Evolutionary conservation across 805 yeast species (phyloP).

Genomic region (Candida lessepsii): DNA sequence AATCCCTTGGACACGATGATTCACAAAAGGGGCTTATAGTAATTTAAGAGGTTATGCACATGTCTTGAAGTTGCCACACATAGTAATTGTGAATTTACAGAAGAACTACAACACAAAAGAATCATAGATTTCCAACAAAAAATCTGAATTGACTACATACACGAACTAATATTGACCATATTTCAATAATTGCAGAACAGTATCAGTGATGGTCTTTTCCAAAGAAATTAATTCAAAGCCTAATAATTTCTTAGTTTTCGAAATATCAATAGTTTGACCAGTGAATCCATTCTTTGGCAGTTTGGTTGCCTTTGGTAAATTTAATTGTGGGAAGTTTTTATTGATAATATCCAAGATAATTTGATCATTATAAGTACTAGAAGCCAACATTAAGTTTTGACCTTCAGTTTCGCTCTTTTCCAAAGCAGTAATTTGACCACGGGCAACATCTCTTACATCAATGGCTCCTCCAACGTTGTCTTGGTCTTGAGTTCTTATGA

Average conservation of each 20-base stretch:
- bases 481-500: background rate
- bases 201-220: background rate
- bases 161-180: background rate
- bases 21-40: no score
- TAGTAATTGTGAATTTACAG: no score
- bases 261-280: background rate
- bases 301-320: background rate
- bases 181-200: background rate
- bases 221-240: background rate
- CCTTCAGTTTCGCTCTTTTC: constrained; percentile 33
- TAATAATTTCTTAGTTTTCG: constrained; percentile 2
- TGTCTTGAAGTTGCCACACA: no score
- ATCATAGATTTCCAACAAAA: no score
- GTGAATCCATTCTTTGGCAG: background rate
- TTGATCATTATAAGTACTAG: constrained; percentile 18
- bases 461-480: constrained; percentile 17
- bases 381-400: constrained; percentile 26
- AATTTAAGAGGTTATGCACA: no score
- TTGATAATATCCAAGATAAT: constrained; percentile 20
- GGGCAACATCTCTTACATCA: constrained; percentile 66
- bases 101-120: no score
- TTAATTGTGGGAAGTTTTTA: constrained; percentile 14
- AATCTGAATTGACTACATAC: no score
- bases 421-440: constrained; percentile 53
- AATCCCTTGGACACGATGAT: no score